A percentile compares a stretch with the other conserved stretches of the same genome.
Evolutionary conservation across 1,139 yeast genomes (phyloP).

Genomic region (Debaryomyces udenii): DNA sequence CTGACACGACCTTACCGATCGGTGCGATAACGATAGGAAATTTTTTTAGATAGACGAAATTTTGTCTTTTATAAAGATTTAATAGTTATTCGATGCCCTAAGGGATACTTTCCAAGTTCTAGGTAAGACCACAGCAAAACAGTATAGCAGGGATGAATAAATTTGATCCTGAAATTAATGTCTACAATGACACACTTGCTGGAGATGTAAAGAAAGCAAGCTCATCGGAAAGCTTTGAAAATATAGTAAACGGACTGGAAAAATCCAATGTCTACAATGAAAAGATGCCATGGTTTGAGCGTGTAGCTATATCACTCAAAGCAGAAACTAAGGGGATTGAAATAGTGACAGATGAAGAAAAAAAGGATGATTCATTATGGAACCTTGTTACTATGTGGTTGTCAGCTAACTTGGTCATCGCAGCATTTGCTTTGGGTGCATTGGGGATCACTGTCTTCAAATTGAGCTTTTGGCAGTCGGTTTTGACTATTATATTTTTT

Average conservation of each 20-base stretch:
- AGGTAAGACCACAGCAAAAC: no score
- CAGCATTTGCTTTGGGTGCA: conserved; percentile 81
- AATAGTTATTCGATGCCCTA: no score
- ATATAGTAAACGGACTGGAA: not conserved
- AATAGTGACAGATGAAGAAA: conserved; percentile 67
- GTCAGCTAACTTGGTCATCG: conserved; percentile 87
- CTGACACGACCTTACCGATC: no score
- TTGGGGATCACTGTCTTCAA: conserved; percentile 64
- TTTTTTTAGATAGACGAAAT: no score
- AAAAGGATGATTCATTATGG: conserved; percentile 60
- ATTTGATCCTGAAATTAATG: not conserved
- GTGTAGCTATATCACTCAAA: conserved; percentile 23
- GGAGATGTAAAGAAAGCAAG: not conserved
- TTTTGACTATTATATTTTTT: conserved; percentile 69
- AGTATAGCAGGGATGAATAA: not conserved
- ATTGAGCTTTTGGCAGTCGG: conserved; percentile 67
- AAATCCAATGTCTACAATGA: not conserved
- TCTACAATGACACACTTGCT: not conserved
- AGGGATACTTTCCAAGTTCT: no score
- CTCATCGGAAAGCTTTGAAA: not conserved
- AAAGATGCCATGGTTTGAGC: conserved; percentile 5
- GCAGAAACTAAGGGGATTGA: conserved; percentile 75
- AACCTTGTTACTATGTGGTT: conserved; percentile 91
- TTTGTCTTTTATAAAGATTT: no score
- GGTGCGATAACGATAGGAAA: no score